A percentile compares a stretch with the other conserved stretches of the same genome.
Conservation (phyloP, 108 stramenopile genomes). For the Halocafeteria seosinensis region DNA sequence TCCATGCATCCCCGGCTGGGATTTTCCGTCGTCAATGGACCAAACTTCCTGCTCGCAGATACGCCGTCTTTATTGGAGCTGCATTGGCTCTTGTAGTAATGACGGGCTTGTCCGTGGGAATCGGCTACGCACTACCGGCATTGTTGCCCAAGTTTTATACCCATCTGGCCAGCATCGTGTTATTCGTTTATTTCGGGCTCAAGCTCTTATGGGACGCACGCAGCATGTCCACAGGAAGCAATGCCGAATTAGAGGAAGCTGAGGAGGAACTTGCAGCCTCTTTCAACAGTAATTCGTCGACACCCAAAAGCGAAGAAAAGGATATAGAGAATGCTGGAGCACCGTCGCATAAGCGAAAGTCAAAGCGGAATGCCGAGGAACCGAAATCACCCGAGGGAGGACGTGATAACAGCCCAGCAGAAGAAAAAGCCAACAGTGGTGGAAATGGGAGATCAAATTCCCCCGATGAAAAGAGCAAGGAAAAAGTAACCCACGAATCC, state of each 20-base stretch:
- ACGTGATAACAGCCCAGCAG: constrained; percentile 20
- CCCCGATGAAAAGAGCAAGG: constrained; percentile 10
- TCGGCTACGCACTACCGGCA: constrained; percentile 76
- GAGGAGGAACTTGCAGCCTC: constrained; percentile 77
- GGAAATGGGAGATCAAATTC: constrained; percentile 22
- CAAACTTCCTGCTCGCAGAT: constrained; percentile 35
- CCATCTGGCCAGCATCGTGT: constrained; percentile 64
- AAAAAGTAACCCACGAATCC: constrained; percentile 22
- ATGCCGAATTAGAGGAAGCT: constrained; percentile 92
- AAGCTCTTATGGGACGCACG: constrained; percentile 63
- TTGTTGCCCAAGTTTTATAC: constrained; percentile 71
- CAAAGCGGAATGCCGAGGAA: no score
- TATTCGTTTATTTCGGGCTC: constrained; percentile 93
- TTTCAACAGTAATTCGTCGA: no score
- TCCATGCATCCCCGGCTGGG: background rate
- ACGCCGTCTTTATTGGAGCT: constrained; percentile 75
- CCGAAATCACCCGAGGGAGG: constrained; percentile 32
- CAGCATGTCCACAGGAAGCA: constrained; percentile 57
- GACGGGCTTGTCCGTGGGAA: constrained; percentile 67
- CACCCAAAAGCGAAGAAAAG: background rate
- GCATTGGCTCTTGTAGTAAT: constrained; percentile 71
- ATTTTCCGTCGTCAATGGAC: background rate
- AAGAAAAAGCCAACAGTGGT: constrained; percentile 10
- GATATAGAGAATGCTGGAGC: background rate
- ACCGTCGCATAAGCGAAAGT: background rate